These are phyloP conservation scores for Aspergillus mulundensis DNA, from an alignment of 495 filamentous ascomycete genomes.

Conservation along the genomic window DNA sequence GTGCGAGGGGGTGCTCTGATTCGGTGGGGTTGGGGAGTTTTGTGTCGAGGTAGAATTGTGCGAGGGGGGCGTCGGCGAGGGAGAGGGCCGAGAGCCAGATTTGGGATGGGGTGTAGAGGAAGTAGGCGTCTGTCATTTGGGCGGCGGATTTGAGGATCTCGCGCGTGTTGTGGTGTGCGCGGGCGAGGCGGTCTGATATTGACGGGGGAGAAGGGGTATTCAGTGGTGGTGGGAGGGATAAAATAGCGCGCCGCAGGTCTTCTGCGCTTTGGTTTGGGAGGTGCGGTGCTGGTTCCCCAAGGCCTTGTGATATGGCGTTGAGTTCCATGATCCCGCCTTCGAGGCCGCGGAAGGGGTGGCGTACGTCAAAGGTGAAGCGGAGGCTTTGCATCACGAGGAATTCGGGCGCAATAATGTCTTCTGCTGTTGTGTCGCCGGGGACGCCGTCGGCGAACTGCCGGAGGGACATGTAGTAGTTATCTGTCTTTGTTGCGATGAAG, in stretches of 20 bases:
- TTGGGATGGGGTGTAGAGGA: slow-evolving; percentile 91
- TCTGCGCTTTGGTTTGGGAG: slow-evolving; percentile 31
- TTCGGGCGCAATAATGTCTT: slow-evolving; percentile 82
- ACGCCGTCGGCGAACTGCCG: slow-evolving; percentile 60
- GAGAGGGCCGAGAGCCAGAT: slow-evolving; percentile 81
- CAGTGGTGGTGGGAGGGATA: slow-evolving; percentile 24
- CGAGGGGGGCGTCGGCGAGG: slow-evolving; percentile 68
- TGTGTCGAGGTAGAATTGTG: slow-evolving; percentile 65
- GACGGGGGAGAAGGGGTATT: slow-evolving; percentile 22
- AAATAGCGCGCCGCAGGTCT: slow-evolving; percentile 31
- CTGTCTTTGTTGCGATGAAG: slow-evolving; percentile 89
- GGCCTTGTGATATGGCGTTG: slow-evolving; percentile 55
- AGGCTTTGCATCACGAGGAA: slow-evolving; percentile 88
- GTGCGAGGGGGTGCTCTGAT: slow-evolving; percentile 23
- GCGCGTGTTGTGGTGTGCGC: slow-evolving; percentile 66
- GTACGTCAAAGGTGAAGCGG: slow-evolving; percentile 88
- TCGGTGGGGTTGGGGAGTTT: slow-evolving; percentile 49
- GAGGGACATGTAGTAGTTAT: slow-evolving; percentile 73
- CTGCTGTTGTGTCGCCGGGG: slow-evolving; percentile 56
- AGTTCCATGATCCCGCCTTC: slow-evolving; percentile 86
- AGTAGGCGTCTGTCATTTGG: slow-evolving; percentile 86
- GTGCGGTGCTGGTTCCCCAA: slow-evolving; percentile 38
- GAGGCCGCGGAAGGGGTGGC: slow-evolving; percentile 84
- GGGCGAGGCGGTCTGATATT: slow-evolving; percentile 49
- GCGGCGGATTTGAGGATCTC: slow-evolving; percentile 73